Evolutionary conservation across 1,284 basidiomycete species (phyloP), one percentile per base, ranked within the genome.

Genomic region (Pseudozyma tsukubaensis): DNA sequence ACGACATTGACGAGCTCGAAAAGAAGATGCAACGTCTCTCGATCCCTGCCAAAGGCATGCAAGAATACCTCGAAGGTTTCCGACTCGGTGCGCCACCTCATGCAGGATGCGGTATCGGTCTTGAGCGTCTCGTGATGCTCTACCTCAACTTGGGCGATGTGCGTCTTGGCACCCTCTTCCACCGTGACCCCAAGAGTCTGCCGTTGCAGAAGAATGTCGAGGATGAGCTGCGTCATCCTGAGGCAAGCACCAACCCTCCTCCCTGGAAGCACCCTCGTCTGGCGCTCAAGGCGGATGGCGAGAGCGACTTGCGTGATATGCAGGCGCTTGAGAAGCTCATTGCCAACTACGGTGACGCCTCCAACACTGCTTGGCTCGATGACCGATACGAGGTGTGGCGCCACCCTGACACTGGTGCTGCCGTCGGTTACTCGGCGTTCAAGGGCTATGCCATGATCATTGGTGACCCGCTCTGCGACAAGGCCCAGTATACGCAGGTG

Each of bases 351-450:
- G 88, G 88, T 42, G 88, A 89, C 69, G 87, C 88, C 39, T 87
- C 88, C 64, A 89, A 88, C 77, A 89, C 88, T 18, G 87, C 87
- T 3, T 88, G 87, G 87, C 84, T 88, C 14, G 88, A 89, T 72
- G 86, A 87, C n/a, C 85, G 87, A n/a, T 89, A 88, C 85, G 84
- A 86, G 32, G 84, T 89, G 24, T 89, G 88, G 88, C 85, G 88
- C 43, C 86, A 89, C 69, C 56, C 76, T 13, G 76, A 82, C 21
- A 88, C 86, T 0, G 88, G 88, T 21, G 87, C 87, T 0, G 88
- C 87, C 0, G 83, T 88, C 1, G 88, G 88, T 18, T 89, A 88
- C 76, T 86, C 87, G 40, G 54, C 60, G 44, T 77, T 81, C 56
- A 74, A 81, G 49, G 81, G 82, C 13, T 87, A 86, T 57, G 86